phyloP scores from a whole-genome alignment of 352 stramenopile species.

The Poterioochromonas sp. region DNA sequence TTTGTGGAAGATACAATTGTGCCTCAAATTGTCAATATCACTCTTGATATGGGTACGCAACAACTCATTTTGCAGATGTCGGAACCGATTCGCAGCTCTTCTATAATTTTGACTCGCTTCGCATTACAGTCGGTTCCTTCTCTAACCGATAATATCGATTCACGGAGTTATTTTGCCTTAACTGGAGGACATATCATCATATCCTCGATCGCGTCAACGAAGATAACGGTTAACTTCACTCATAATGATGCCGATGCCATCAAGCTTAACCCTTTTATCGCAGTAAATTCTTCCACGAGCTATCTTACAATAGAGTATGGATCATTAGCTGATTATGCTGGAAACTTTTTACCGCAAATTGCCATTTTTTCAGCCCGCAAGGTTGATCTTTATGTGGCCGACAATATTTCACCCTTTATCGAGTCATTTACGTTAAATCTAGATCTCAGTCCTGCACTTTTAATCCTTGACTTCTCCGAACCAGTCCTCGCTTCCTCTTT shows the following conservation, averaged over 20 bases:
- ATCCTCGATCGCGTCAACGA: neutral
- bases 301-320: neutral
- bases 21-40: neutral
- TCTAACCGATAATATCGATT: neutral
- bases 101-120: neutral
- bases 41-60: neutral
- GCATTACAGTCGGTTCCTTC: neutral
- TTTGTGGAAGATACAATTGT: neutral
- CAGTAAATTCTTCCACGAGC: neutral
- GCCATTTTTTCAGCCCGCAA: neutral
- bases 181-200: neutral
- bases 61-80: neutral
- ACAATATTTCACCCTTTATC: neutral
- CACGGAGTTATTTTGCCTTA: neutral
- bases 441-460: neutral
- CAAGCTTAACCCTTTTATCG: neutral
- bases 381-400: neutral
- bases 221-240: neutral
- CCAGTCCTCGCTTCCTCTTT: neutral
- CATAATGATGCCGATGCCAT: neutral
- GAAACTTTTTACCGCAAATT: neutral
- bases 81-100: neutral
- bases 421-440: conserved; percentile 12
- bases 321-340: neutral
- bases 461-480: conserved; percentile 11